Conservation (phyloP, 768 basidiomycete genomes). For the Mycena kentingensis region DNA sequence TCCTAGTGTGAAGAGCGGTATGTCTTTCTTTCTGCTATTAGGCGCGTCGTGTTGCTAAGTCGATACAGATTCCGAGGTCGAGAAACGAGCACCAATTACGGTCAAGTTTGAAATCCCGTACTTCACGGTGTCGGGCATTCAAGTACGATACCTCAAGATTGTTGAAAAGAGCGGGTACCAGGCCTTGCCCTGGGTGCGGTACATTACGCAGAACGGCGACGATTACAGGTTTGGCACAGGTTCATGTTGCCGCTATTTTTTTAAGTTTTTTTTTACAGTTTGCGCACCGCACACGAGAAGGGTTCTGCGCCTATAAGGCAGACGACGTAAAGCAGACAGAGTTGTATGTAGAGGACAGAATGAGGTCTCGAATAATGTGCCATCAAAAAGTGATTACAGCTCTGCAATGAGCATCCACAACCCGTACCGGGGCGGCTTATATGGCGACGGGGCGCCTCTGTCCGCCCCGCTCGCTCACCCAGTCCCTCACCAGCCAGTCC, state of each 20-base stretch:
- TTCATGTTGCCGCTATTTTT: conserved; percentile 3
- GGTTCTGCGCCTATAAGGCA: conserved; percentile 64
- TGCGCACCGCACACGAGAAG: conserved; percentile 76
- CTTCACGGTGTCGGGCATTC: conserved; percentile 96
- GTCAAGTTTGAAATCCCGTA: conserved; percentile 99
- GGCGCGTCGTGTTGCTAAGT: conserved; percentile 1
- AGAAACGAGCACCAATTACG: conserved; percentile 91
- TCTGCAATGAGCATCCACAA: conserved; percentile 44
- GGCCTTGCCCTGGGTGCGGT: conserved; percentile 93
- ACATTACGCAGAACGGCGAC: conserved; percentile 90
- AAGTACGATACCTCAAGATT: conserved; percentile 97
- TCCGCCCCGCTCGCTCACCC: conserved; percentile 57
- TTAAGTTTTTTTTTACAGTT: conserved; percentile 36
- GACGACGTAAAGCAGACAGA: conserved; percentile 27
- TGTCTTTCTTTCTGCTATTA: conserved; percentile 30
- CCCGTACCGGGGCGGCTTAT: conserved; percentile 59
- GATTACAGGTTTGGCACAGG: conserved; percentile 69
- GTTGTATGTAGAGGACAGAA: not conserved
- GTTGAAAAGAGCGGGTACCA: conserved; percentile 99
- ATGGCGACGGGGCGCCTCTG: conserved; percentile 67
- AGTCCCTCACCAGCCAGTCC: conserved; percentile 50
- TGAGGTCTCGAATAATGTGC: not conserved
- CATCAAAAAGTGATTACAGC: too few relatives aligned
- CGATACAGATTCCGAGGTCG: conserved; percentile 65
- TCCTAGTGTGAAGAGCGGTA: conserved; percentile 89